Conservation (phyloP, 345 rosid species). For the Populus ilicifolia region DNA sequence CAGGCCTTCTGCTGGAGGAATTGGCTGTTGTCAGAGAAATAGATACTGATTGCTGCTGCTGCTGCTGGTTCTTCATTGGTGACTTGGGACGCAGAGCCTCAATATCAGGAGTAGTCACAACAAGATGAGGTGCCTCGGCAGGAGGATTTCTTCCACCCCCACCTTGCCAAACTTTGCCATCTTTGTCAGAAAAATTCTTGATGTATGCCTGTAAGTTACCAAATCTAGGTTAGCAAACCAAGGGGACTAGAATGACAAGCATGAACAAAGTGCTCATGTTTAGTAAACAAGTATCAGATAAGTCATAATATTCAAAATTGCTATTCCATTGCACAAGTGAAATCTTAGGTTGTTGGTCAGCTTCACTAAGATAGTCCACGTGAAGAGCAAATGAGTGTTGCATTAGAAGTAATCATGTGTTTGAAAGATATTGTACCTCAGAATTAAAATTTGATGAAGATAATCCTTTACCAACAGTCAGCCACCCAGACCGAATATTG, state of each 20-base stretch:
- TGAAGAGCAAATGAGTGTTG: background rate
- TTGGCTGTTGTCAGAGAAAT: slow-evolving; percentile 58
- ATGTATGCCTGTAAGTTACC: slow-evolving; percentile 52
- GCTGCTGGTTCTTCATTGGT: slow-evolving; percentile 96
- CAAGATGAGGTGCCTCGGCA: slow-evolving; percentile 85
- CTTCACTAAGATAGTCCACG: background rate
- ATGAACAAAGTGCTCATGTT: background rate
- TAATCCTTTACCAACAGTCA: slow-evolving; percentile 84
- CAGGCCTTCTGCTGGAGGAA: slow-evolving; percentile 58
- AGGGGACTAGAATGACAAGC: background rate
- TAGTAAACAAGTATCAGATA: background rate
- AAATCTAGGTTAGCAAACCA: background rate
- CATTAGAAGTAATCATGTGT: background rate
- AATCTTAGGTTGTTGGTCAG: background rate
- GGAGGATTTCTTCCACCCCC: slow-evolving; percentile 97
- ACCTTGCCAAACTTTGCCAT: slow-evolving; percentile 98
- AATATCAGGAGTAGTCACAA: slow-evolving; percentile 78
- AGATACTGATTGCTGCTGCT: slow-evolving; percentile 54
- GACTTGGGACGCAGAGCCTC: slow-evolving; percentile 90
- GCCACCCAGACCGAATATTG: slow-evolving; percentile 93
- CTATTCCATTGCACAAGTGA: background rate
- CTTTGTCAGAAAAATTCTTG: slow-evolving; percentile 77
- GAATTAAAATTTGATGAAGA: slow-evolving; percentile 81
- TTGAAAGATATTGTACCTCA: slow-evolving; percentile 47
- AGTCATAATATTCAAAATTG: background rate